These are phyloP conservation scores for Lolium perenne DNA, from an alignment of 176 grass and related monocot genomes.

Conservation along the genomic window DNA sequence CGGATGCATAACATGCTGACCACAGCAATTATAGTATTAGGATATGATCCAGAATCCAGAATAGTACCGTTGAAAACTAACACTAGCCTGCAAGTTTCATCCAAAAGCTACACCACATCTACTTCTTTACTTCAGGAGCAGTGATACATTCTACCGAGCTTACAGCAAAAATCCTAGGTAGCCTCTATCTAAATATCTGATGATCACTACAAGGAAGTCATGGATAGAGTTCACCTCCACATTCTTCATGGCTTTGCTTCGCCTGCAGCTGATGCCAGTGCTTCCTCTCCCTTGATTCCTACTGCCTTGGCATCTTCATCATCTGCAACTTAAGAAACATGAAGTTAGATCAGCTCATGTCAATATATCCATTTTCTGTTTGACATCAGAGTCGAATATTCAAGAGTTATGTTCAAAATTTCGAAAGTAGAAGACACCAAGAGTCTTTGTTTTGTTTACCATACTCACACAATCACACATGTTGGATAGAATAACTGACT, in stretches of 20 bases:
- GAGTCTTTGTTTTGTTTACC: no score
- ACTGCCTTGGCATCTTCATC: background rate
- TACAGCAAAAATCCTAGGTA: conserved; percentile 21
- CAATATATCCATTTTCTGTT: background rate
- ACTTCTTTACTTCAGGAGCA: conserved; percentile 24
- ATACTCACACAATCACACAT: no score
- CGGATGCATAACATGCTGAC: no score
- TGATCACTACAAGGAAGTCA: background rate
- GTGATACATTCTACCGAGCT: conserved; percentile 28
- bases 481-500: no score
- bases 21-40: background rate
- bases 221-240: background rate
- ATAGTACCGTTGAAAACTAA: background rate
- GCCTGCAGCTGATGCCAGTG: background rate
- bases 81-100: background rate
- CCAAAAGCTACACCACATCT: conserved; percentile 16
- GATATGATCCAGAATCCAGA: background rate
- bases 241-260: conserved; percentile 46
- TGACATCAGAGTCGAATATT: background rate
- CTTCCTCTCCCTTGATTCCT: conserved; percentile 30
- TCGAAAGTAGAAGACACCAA: background rate
- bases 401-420: background rate
- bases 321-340: conserved; percentile 7
- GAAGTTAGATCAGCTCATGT: background rate
- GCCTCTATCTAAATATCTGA: conserved; percentile 24